phyloP scores from a whole-genome alignment of 2,329 filamentous ascomycete species.

The Orbilia ellipsospora region DNA sequence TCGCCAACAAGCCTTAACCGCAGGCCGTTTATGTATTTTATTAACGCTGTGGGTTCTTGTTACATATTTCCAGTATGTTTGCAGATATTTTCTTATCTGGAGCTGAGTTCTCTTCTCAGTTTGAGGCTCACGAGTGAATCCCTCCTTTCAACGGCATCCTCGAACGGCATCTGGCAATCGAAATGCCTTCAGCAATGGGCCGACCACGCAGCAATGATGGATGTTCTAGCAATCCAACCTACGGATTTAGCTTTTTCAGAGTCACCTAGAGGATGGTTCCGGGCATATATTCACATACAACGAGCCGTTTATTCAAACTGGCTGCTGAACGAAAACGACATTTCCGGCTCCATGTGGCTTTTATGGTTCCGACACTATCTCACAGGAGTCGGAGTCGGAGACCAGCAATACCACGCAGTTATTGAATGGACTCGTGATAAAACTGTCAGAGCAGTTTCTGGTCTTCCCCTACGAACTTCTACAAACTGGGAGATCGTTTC shows the following conservation, averaged over 20 bases:
- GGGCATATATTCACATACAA: conserved; percentile 45
- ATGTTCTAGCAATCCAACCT: conserved; percentile 48
- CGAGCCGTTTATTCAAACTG: conserved; percentile 53
- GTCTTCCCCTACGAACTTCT: conserved; percentile 46
- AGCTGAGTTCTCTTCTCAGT: conserved; percentile 53
- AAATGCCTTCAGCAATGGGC: conserved; percentile 48
- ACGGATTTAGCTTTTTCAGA: conserved; percentile 54
- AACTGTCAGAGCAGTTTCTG: conserved; percentile 48
- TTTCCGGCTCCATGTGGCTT: conserved; percentile 52
- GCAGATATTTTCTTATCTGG: conserved; percentile 54
- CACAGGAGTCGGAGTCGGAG: conserved; percentile 49
- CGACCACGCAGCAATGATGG: conserved; percentile 52
- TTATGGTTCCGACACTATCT: conserved; percentile 51
- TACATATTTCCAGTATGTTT: conserved; percentile 49
- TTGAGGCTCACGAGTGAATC: conserved; percentile 44
- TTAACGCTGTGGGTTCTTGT: conserved; percentile 34
- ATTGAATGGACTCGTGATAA: conserved; percentile 51
- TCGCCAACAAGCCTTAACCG: conserved; percentile 47
- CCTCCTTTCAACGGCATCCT: conserved; percentile 43
- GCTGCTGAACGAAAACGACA: conserved; percentile 50
- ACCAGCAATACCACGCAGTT: conserved; percentile 50
- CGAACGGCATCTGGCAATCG: conserved; percentile 53
- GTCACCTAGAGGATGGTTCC: conserved; percentile 54
- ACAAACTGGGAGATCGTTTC: conserved; percentile 52
- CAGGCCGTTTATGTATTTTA: conserved; percentile 24